Base-by-base conservation (phyloP, 257 asterid species). In the Handroanthus guayacan region DNA sequence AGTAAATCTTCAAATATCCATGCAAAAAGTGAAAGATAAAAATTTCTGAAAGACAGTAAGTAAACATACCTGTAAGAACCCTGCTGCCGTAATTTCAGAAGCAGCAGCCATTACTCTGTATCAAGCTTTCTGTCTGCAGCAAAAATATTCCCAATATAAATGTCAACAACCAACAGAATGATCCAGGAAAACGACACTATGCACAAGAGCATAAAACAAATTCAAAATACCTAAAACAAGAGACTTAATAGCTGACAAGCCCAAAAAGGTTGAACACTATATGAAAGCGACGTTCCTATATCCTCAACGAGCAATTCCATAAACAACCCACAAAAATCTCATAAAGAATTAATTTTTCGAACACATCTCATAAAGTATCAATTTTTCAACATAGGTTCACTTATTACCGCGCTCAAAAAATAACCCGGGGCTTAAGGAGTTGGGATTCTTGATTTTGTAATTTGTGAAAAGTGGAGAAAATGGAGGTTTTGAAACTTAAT, bases 71-170 rank as follows among this genome's bases (percentile, higher is more conserved):
- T 82, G 89, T 16, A 86, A 77, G 77, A 92, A 92, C 64, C 88
- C 92, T 5, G 90, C 81, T 1, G 93, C 89, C 20, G 97, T 81
- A 39, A 88, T 69, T 62, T 88, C 84, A 85, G 71, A 81, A 62
- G 89, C 77, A 61, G 92, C 80, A 70, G 91, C 91, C 97, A 92
- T 92, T n/a, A 44, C 75, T 62, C 3, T 47, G 62, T 6, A 12
- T 20, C 38, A 31, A 25, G 11, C 55, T 45, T 57, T 66, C 82
- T 62, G 50, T 34, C 84, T 51, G 80, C 75, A 66, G 45, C 37
- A 62, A 62, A 54, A 78, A 0, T 31, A 58, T 6, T 12, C 25
- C 25, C 76, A 38, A 50, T 36, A 11, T 4, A 36, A 45, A 12
- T 16, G 17, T 51, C 63, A 60, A 7, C 57, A 62, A 62, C 48